Evolutionary conservation across 257 asterid genomes (phyloP), one percentile per base, ranked within the genome.

Genomic region (Verbascum thapsus): DNA sequence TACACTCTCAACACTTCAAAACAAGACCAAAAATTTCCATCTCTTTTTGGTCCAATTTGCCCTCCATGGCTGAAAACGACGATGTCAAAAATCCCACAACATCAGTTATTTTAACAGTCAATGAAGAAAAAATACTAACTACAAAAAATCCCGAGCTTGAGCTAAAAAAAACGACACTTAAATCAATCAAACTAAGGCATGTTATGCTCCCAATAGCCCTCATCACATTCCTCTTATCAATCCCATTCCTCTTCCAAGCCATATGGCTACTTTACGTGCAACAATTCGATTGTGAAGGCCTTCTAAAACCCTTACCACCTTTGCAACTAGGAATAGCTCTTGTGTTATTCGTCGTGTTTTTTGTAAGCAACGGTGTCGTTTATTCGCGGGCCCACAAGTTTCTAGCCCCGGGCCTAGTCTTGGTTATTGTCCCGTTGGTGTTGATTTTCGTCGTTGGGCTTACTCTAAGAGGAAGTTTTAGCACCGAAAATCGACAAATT

Each of bases 401-500:
- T 39, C 69, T 47, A 0, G 65, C 61, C 2, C 53, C 61, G 6
- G 87, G 76, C 10, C 43, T 81, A 1, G 18, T 77, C 16, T 1
- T 72, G 15, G 73, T 71, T 23, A 49, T 67, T 52, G 4, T 73
- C 2, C 70, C 77, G 7, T 22, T 74, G 16, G 66, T 70, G 18
- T 15, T 74, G 61, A 66, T 64, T 76, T 59, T 72, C 16, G 43
- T 58, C 0, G 64, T 78, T 4, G 87, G 84, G 4, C 63, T 78
- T 11, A 64, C 81, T 32, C 67, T 75, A 10, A 49, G 45, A 11
- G 81, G 86, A 52, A 64, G 66, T 20, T 80, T 70, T 34, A 39
- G 56, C 12, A 43, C 53, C 34, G 81, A 72, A 52, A 43, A 77
- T 2, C 35, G 68, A 15, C 44, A 12, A 0, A 51, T 74, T 11